These are phyloP conservation scores for Fraxinus nigra DNA, from an alignment of 305 asterid genomes.

Conservation along the genomic window DNA sequence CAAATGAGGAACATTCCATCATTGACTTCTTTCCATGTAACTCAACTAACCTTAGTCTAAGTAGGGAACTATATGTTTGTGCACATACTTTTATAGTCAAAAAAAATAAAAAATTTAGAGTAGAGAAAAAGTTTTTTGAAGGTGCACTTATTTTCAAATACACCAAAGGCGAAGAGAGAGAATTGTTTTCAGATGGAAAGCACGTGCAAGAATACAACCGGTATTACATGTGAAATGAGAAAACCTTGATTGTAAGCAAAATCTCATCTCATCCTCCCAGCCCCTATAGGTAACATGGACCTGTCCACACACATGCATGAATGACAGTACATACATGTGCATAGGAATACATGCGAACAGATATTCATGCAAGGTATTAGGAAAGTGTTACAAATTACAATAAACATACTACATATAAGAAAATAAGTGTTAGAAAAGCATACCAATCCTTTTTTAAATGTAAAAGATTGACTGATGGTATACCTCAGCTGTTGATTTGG, in stretches of 20 bases:
- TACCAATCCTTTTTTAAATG: not conserved
- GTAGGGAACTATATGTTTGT: not conserved
- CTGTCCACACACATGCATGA: not conserved
- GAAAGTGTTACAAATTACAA: not conserved
- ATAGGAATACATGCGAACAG: not conserved
- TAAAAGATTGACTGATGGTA: constrained; percentile 10
- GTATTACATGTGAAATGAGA: not conserved
- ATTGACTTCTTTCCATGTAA: not conserved
- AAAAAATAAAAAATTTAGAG: not conserved
- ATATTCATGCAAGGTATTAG: not conserved
- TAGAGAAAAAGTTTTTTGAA: not conserved
- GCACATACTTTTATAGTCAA: not conserved
- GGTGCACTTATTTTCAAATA: not conserved
- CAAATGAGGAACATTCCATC: not conserved
- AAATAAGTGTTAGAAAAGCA: not conserved
- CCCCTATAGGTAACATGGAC: not conserved
- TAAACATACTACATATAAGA: not conserved
- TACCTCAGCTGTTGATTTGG: constrained; percentile 53
- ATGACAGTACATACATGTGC: not conserved
- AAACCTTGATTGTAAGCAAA: not conserved
- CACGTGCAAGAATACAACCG: not conserved
- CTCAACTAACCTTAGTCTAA: not conserved
- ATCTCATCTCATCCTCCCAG: not conserved
- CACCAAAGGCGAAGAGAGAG: not conserved
- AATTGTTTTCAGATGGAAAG: not conserved